phyloP scores from a whole-genome alignment of 768 basidiomycete genomes.

The Chalciporus pseudorubinellus region DNA sequence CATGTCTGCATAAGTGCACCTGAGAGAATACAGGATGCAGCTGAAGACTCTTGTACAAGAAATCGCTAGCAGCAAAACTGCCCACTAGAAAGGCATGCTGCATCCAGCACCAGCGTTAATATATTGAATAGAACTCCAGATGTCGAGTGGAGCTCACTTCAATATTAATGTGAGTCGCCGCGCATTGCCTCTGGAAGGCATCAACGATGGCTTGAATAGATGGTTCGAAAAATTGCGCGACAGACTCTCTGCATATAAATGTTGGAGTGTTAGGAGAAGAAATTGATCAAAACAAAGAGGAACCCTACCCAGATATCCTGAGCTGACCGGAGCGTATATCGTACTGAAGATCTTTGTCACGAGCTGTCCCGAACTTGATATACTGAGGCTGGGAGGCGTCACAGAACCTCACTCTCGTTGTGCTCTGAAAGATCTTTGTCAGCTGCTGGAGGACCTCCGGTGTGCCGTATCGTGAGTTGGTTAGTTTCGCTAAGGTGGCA shows the following conservation, averaged over 20 bases:
- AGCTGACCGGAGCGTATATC: constrained; percentile 39
- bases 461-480: constrained; percentile 4
- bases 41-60: too few species aligned
- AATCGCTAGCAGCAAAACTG: too few species aligned
- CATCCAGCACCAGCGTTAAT: too few species aligned
- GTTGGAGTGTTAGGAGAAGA: background rate
- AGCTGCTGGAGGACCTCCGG: constrained; percentile 31
- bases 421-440: constrained; percentile 33
- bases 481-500: background rate
- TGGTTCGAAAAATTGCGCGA: constrained; percentile 42
- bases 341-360: constrained; percentile 33
- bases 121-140: too few species aligned
- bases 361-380: constrained; percentile 38
- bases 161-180: too few species aligned
- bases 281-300: background rate
- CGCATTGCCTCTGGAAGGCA: constrained; percentile 32
- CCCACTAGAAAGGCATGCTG: too few species aligned
- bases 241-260: constrained; percentile 31
- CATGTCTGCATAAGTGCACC: too few species aligned
- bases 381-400: constrained; percentile 34
- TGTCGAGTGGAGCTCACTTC: too few species aligned
- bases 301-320: constrained; percentile 34
- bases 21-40: too few species aligned
- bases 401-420: constrained; percentile 41
- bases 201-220: constrained; percentile 37